These are phyloP conservation scores for Lachnellula arida DNA, from an alignment of 2,329 filamentous ascomycete species.

Conservation along the genomic window DNA sequence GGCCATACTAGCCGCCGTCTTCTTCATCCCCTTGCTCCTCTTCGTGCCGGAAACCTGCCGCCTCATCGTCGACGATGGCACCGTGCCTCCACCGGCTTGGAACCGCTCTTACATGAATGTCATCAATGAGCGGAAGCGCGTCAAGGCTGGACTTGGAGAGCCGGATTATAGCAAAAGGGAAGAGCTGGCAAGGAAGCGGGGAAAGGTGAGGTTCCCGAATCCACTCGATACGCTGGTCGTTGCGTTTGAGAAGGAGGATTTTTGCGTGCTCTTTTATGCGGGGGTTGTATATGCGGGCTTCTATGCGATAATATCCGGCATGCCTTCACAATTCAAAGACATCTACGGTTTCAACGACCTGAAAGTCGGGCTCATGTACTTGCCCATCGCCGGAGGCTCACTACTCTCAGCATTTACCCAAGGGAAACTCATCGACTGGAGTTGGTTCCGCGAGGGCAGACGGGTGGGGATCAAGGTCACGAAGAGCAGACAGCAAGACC, in stretches of 20 bases:
- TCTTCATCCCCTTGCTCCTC: conserved; percentile 21
- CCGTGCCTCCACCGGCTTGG: conserved; percentile 49
- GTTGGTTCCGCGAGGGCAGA: conserved; percentile 58
- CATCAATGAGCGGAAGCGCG: conserved; percentile 12
- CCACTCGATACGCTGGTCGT: conserved; percentile 38
- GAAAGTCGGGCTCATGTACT: conserved; percentile 49
- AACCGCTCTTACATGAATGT: conserved; percentile 50
- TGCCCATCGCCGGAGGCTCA: conserved; percentile 45
- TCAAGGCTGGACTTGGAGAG: conserved; percentile 7
- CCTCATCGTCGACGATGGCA: conserved; percentile 49
- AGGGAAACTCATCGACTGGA: conserved; percentile 59
- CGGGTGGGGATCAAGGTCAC: conserved; percentile 49
- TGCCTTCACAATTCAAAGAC: conserved; percentile 39
- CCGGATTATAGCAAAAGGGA: conserved; percentile 23
- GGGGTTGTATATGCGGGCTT: conserved; percentile 45
- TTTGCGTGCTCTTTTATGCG: conserved; percentile 39
- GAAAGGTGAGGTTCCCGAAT: conserved; percentile 33
- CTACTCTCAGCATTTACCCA: conserved; percentile 40
- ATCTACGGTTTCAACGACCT: conserved; percentile 55
- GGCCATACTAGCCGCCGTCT: conserved; percentile 14
- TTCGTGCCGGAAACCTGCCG: conserved; percentile 50
- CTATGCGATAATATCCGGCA: conserved; percentile 40
- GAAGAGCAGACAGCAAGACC: conserved; percentile 46
- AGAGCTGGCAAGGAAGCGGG: conserved; percentile 31
- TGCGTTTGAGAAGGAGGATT: conserved; percentile 40